Evolutionary conservation across 257 asterid species (phyloP).

Genomic region (Cruciata laevipes): DNA sequence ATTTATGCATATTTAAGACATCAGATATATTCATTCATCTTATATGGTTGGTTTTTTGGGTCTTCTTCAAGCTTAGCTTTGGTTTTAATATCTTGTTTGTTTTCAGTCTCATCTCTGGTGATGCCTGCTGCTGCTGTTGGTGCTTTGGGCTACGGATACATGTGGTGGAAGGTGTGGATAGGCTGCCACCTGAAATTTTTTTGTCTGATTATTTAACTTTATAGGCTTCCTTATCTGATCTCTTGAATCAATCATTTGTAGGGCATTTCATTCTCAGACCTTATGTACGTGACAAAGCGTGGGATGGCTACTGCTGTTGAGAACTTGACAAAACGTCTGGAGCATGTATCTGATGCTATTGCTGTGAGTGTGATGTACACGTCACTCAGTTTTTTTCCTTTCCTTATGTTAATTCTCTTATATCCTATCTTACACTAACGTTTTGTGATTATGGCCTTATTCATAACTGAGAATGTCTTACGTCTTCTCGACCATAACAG

Average conservation of each 20-base stretch:
- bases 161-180: constrained; percentile 89
- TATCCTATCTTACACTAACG: background rate
- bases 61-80: background rate
- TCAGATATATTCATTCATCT: background rate
- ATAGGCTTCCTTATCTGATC: background rate
- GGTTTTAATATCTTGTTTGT: constrained; percentile 7
- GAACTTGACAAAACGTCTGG: constrained; percentile 81
- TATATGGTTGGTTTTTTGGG: background rate
- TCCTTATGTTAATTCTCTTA: background rate
- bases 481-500: too few species aligned
- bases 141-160: constrained; percentile 88
- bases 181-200: constrained; percentile 10
- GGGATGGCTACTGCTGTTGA: constrained; percentile 81
- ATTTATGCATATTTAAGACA: background rate
- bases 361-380: constrained; percentile 36
- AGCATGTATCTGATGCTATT: constrained; percentile 76
- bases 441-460: background rate
- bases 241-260: constrained; percentile 19
- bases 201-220: background rate
- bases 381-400: background rate
- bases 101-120: constrained; percentile 47
- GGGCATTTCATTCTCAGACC: constrained; percentile 87
- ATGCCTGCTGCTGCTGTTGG: constrained; percentile 75
- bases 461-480: background rate
- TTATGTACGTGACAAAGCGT: constrained; percentile 88